phyloP scores from a whole-genome alignment of 352 stramenopile species.

The Pelagophyceae sp. region DNA sequence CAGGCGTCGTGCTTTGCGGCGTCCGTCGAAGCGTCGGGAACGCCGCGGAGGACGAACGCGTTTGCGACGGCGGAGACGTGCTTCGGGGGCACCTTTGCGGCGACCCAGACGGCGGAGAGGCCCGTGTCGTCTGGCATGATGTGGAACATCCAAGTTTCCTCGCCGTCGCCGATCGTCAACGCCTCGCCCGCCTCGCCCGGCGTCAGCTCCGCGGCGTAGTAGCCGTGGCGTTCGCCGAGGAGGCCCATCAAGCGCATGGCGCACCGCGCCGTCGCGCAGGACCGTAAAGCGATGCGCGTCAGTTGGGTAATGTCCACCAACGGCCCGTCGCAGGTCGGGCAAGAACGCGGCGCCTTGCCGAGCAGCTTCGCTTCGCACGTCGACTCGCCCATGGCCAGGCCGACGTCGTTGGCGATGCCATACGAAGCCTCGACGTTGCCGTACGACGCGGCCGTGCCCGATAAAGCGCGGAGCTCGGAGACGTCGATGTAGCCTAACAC shows the following conservation, averaged over 20 bases:
- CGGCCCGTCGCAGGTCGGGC: not conserved
- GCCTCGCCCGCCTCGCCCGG: constrained; percentile 61
- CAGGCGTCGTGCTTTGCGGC: constrained; percentile 53
- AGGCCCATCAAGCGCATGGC: constrained; percentile 76
- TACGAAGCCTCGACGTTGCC: constrained; percentile 64
- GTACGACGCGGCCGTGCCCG: constrained; percentile 37
- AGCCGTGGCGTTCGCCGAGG: constrained; percentile 70
- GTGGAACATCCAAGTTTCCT: constrained; percentile 81
- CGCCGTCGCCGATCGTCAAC: constrained; percentile 68
- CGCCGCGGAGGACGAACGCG: constrained; percentile 70
- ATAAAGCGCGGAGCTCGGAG: constrained; percentile 46
- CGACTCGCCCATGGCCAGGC: constrained; percentile 74
- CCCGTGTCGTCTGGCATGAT: constrained; percentile 77
- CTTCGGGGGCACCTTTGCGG: constrained; percentile 69
- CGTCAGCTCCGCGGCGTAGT: constrained; percentile 66
- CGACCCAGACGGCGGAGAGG: constrained; percentile 42
- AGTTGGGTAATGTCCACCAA: constrained; percentile 74
- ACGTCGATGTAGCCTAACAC: constrained; percentile 59
- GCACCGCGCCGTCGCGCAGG: constrained; percentile 58
- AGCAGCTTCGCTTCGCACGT: constrained; percentile 66
- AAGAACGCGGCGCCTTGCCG: constrained; percentile 48
- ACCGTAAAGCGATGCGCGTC: constrained; percentile 61
- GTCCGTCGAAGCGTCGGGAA: constrained; percentile 39
- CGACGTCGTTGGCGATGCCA: not conserved
- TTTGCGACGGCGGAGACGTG: constrained; percentile 76